These are phyloP conservation scores for Colletotrichum falcatum DNA, from an alignment of 2,329 filamentous ascomycete genomes.

Conservation along the genomic window DNA sequence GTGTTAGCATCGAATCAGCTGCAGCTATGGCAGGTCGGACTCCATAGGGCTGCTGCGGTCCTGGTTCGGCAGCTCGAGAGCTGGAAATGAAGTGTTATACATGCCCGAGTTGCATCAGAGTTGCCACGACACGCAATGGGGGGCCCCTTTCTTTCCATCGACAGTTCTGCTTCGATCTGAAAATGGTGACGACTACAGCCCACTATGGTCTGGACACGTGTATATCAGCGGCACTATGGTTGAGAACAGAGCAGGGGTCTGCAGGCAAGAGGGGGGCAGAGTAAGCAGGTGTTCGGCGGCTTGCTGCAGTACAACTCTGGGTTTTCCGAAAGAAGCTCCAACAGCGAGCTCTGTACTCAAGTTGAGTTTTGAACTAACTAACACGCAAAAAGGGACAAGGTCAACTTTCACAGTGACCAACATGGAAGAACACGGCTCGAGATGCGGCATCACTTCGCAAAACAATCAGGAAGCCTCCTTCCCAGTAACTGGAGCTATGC, in stretches of 20 bases:
- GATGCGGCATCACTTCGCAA: not conserved
- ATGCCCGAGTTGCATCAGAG: not conserved
- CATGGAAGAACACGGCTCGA: not conserved
- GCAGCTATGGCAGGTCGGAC: slow-evolving; percentile 10
- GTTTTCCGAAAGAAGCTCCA: slow-evolving; percentile 3
- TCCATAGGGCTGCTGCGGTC: slow-evolving; percentile 10
- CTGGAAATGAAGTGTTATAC: slow-evolving; percentile 4
- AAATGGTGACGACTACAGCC: slow-evolving; percentile 2
- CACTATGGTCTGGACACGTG: slow-evolving; percentile 31
- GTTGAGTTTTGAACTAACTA: not conserved
- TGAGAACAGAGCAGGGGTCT: slow-evolving; percentile 18
- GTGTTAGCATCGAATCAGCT: slow-evolving; percentile 2
- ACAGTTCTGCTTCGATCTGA: not conserved
- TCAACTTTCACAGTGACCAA: not conserved
- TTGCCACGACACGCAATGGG: not conserved
- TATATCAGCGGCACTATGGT: slow-evolving; percentile 4
- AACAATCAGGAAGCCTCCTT: too few species aligned
- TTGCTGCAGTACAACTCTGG: slow-evolving; percentile 24
- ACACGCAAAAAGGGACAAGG: not conserved
- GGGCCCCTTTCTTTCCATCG: not conserved
- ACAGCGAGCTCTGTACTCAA: not conserved
- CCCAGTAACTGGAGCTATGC: not conserved
- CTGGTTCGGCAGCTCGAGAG: not conserved
- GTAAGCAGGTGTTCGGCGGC: slow-evolving; percentile 26
- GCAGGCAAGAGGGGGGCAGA: slow-evolving; percentile 6